phyloP scores from a whole-genome alignment of 228 moss, liverwort and hornwort species.

The Sphagnum fallax region DNA sequence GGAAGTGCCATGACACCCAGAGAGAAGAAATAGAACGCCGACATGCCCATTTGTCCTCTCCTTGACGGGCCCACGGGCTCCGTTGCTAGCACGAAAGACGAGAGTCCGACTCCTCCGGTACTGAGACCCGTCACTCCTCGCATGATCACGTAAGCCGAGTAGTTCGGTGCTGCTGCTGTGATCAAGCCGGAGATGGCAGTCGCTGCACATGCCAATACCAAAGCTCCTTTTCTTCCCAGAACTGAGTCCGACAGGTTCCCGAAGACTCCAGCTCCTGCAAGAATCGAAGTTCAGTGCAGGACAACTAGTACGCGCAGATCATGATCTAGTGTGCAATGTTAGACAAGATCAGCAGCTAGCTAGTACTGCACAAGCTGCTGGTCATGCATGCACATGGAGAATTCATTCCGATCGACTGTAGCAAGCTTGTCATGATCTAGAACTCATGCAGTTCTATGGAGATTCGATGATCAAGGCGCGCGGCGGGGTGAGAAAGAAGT shows the following conservation, averaged over 20 bases:
- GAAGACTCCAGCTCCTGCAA: constrained; percentile 32
- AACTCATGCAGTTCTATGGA: too few species aligned
- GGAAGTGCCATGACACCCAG: constrained; percentile 27
- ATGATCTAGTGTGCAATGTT: too few species aligned
- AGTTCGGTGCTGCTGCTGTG: constrained; percentile 23
- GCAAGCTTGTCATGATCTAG: too few species aligned
- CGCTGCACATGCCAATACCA: constrained; percentile 20
- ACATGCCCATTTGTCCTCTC: constrained; percentile 40
- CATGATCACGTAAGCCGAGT: constrained; percentile 21
- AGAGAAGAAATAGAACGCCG: constrained; percentile 48
- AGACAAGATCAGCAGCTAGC: too few species aligned
- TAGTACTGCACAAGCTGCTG: too few species aligned
- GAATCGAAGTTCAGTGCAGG: not conserved
- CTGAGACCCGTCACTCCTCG: constrained; percentile 26
- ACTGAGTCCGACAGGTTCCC: constrained; percentile 34
- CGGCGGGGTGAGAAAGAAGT: too few species aligned
- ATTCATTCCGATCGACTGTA: too few species aligned
- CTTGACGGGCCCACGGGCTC: constrained; percentile 41
- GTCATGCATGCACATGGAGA: too few species aligned
- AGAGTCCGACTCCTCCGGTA: constrained; percentile 28
- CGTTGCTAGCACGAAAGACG: constrained; percentile 37
- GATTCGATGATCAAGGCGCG: too few species aligned
- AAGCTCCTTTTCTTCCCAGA: constrained; percentile 30
- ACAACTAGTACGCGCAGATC: not conserved
- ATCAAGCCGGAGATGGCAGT: constrained; percentile 19